Conservation (phyloP, 2,329 filamentous ascomycete genomes). For the Camillea tinctor region DNA sequence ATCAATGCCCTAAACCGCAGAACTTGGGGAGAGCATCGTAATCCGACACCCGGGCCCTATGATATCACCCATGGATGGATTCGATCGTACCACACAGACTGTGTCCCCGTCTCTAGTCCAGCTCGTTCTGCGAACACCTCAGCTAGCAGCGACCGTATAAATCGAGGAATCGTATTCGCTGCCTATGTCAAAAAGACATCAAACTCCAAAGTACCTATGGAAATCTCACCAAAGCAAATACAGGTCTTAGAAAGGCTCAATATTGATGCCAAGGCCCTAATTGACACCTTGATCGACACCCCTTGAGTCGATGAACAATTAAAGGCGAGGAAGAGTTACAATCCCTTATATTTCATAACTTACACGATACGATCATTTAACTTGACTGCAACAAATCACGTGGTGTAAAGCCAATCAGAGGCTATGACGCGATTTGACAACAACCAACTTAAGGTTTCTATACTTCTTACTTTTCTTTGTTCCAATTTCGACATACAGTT, state of each 20-base stretch:
- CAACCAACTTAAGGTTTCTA: too few relatives aligned
- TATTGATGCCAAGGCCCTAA: slow-evolving; percentile 50
- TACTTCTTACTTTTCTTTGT: too few relatives aligned
- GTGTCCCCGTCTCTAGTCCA: slow-evolving; percentile 22
- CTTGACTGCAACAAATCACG: too few relatives aligned
- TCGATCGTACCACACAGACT: slow-evolving; percentile 51
- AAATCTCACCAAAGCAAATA: slow-evolving; percentile 36
- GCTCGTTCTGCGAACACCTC: slow-evolving; percentile 16
- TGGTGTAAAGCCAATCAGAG: too few relatives aligned
- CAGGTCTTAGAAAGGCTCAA: slow-evolving; percentile 42
- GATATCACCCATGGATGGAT: slow-evolving; percentile 54
- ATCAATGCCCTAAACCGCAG: slow-evolving; percentile 47
- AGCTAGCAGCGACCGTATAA: slow-evolving; percentile 26
- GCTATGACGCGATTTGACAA: too few relatives aligned
- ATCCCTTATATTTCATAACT: not conserved
- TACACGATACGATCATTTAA: too few relatives aligned
- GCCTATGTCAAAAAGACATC: slow-evolving; percentile 50
- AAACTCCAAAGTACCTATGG: slow-evolving; percentile 36
- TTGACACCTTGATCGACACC: slow-evolving; percentile 35
- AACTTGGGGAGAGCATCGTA: slow-evolving; percentile 54
- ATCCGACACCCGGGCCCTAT: slow-evolving; percentile 39
- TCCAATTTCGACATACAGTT: too few relatives aligned
- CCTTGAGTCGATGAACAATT: slow-evolving; percentile 1
- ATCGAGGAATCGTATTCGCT: slow-evolving; percentile 56
- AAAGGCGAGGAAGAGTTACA: not conserved